These are phyloP conservation scores for Trichoderma arundinaceum DNA, from an alignment of 2,329 filamentous ascomycete species.

Conservation along the genomic window DNA sequence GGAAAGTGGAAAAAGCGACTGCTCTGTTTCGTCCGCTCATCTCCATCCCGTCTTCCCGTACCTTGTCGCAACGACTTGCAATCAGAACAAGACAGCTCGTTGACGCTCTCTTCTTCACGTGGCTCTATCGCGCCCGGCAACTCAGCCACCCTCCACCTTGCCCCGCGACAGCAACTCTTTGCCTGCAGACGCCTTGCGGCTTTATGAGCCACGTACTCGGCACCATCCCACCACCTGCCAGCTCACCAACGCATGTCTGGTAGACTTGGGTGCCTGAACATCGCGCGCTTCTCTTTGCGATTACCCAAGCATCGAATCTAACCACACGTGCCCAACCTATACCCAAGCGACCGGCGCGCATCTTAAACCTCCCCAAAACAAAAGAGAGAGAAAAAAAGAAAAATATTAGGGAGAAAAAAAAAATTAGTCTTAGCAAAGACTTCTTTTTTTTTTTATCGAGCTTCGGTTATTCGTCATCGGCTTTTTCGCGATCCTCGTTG, in stretches of 20 bases:
- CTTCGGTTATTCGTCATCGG: conserved; percentile 38
- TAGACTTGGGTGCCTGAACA: conserved; percentile 58
- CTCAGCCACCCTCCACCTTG: conserved; percentile 43
- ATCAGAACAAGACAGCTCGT: neutral
- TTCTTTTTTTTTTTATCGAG: conserved; percentile 24
- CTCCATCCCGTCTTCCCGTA: conserved; percentile 32
- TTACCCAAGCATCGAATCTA: conserved; percentile 42
- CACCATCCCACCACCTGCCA: conserved; percentile 61
- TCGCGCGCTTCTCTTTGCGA: conserved; percentile 49
- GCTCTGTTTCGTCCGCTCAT: conserved; percentile 37
- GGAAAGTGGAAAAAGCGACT: conserved; percentile 34
- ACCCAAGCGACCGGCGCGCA: conserved; percentile 47
- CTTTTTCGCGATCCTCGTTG: conserved; percentile 29
- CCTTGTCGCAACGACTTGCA: conserved; percentile 25
- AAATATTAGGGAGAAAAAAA: neutral
- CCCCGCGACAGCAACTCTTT: conserved; percentile 38
- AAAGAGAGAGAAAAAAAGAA: neutral
- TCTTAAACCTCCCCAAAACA: conserved; percentile 42
- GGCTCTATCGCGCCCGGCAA: conserved; percentile 47
- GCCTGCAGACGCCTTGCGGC: conserved; percentile 65
- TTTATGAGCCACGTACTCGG: conserved; percentile 57
- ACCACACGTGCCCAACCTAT: conserved; percentile 54
- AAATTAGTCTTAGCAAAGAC: conserved; percentile 38
- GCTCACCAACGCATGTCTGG: conserved; percentile 66
- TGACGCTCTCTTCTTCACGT: conserved; percentile 47